phyloP scores from a whole-genome alignment of 139 green algal species.

The Tetraselmis striata region DNA sequence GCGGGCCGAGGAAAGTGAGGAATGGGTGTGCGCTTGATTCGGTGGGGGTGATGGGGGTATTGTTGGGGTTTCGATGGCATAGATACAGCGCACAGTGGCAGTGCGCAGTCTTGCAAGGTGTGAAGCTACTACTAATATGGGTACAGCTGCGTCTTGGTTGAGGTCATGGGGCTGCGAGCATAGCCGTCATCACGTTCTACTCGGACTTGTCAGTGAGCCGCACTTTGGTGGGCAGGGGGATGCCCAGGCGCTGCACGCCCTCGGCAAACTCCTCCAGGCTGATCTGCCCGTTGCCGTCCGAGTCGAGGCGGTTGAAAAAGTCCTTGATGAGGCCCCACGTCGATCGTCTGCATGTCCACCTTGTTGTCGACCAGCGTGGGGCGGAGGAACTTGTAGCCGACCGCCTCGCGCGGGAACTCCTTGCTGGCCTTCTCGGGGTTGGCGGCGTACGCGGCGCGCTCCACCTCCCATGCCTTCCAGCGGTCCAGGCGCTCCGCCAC shows the following conservation, averaged over 20 bases:
- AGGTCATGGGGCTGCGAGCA: too few relatives aligned
- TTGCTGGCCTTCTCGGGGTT: slow-evolving; percentile 2
- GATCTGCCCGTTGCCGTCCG: slow-evolving; percentile 1
- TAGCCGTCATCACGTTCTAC: too few relatives aligned
- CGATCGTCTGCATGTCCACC: background rate
- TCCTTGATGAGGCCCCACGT: background rate
- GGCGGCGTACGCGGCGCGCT: slow-evolving; percentile 4
- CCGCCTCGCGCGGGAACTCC: background rate
- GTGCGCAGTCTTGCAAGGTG: too few relatives aligned
- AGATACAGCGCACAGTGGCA: too few relatives aligned
- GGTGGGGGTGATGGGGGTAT: too few relatives aligned
- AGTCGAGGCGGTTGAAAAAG: slow-evolving; percentile 5
- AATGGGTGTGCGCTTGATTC: too few relatives aligned
- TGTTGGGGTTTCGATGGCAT: too few relatives aligned
- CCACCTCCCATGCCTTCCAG: background rate
- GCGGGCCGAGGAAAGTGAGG: too few relatives aligned
- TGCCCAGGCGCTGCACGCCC: background rate
- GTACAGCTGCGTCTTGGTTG: too few relatives aligned
- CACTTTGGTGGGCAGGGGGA: background rate
- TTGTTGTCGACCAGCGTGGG: background rate
- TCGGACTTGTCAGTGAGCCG: background rate
- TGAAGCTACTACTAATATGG: too few relatives aligned
- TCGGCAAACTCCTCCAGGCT: background rate
- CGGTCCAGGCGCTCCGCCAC: background rate
- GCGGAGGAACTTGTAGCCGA: slow-evolving; percentile 2